Evolutionary conservation across 2,329 filamentous ascomycete genomes (phyloP), one percentile per base, ranked within the genome.

Genomic region (Alternaria gaisen): DNA sequence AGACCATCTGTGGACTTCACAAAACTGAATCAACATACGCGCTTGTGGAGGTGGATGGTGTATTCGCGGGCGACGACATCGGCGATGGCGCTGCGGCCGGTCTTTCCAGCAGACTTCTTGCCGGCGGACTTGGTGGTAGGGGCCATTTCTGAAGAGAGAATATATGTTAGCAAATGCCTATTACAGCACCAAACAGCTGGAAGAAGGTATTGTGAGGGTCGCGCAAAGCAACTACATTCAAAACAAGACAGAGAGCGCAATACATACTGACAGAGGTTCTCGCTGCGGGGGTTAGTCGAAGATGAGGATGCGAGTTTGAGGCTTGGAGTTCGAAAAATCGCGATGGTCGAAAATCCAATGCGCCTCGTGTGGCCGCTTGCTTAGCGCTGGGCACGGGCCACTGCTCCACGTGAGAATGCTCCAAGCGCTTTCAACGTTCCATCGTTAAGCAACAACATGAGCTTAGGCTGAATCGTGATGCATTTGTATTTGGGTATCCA

Each of bases 11-110:
- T 88, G 87, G 86, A 89, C 87, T 89, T 89, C 87, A 89, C 87
- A 82, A 89, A 89, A 89, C 87, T 87, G 86, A 88, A 84, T 72
- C 77, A 83, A 91, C 91, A 83, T 94, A 96, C 92, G 86, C 94
- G 91, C 92, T 97, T 98, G 92, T 99, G 95, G 79, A 99, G 87
- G 90, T 99, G 94, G 87, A 99, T 98, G 85, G 95, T 99, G 90
- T 99, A 99, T 88, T 99, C 96, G 89, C 95, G 93, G 80, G 95
- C 91, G 84, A 99, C 94, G 82, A 99, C 96, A 86, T 99, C 94
- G 85, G 93, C 90, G 84, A 99, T 97, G 87, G 96, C 96, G 84
- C 93, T 97, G 82, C 94, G 92, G 79, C 84, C 82, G 75, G 83
- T 75, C 87, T 90, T 91, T 82, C 83, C 85, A 78, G 86, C 81